Evolutionary conservation across 2,329 filamentous ascomycete genomes (phyloP).

Genomic region (Cyphellophora attinorum): DNA sequence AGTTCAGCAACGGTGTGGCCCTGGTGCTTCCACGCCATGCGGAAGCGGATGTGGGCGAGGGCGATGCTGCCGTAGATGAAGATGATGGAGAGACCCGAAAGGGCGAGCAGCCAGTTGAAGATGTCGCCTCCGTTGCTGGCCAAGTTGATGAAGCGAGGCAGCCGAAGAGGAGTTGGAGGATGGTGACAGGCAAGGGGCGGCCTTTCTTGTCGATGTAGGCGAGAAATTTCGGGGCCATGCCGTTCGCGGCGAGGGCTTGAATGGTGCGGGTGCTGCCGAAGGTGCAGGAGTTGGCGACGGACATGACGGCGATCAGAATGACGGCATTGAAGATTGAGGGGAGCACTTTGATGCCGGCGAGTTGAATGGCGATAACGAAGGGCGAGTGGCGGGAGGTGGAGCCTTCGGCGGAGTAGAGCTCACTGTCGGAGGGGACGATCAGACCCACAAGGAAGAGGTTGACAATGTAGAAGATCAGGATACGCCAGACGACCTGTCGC

Average conservation of each 20-base stretch:
- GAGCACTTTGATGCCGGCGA: slow-evolving; percentile 69
- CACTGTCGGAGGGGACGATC: slow-evolving; percentile 49
- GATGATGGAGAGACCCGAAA: slow-evolving; percentile 64
- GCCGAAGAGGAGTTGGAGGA: slow-evolving; percentile 57
- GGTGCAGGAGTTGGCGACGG: slow-evolving; percentile 82
- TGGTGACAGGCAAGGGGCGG: slow-evolving; percentile 66
- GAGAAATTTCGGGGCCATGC: slow-evolving; percentile 65
- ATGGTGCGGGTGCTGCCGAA: slow-evolving; percentile 88
- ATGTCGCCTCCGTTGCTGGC: slow-evolving; percentile 36
- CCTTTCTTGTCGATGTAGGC: slow-evolving; percentile 76
- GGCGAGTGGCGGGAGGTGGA: slow-evolving; percentile 68
- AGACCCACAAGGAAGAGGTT: slow-evolving; percentile 73
- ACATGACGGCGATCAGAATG: slow-evolving; percentile 81
- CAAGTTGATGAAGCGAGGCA: slow-evolving; percentile 68
- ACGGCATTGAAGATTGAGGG: slow-evolving; percentile 91
- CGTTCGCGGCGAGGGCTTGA: slow-evolving; percentile 75
- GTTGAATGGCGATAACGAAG: slow-evolving; percentile 85
- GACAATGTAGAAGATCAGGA: slow-evolving; percentile 80
- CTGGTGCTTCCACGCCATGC: slow-evolving; percentile 56
- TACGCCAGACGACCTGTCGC: slow-evolving; percentile 90
- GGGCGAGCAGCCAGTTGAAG: slow-evolving; percentile 70
- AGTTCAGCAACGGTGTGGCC: slow-evolving; percentile 65
- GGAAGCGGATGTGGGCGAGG: slow-evolving; percentile 74
- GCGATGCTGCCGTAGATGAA: slow-evolving; percentile 52
- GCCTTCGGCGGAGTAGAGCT: slow-evolving; percentile 50